Conservation (phyloP, 1,284 basidiomycete species). For the Ganoderma leucocontextum region DNA sequence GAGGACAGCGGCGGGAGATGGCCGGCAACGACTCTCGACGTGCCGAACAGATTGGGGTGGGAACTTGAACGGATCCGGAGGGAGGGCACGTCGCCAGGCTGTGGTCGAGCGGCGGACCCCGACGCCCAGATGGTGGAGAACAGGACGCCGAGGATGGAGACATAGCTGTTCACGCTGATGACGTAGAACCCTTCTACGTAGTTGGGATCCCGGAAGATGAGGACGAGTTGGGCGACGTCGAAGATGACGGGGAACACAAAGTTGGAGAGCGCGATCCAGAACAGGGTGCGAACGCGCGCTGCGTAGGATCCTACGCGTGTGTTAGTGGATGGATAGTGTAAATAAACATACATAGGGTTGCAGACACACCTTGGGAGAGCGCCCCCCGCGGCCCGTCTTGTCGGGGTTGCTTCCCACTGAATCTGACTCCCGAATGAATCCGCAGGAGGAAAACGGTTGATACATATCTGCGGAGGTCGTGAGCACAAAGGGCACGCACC, state of each 20-base stretch:
- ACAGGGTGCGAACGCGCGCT: constrained; percentile 30
- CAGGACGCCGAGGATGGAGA: constrained; percentile 36
- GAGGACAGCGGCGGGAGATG: no score
- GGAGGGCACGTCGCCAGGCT: no score
- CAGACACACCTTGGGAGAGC: background rate
- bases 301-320: background rate
- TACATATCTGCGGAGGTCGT: background rate
- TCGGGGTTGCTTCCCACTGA: background rate
- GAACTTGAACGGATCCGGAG: no score
- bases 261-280: constrained; percentile 43
- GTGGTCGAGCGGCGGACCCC: background rate
- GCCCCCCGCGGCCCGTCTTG: background rate
- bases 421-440: background rate
- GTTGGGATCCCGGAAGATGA: constrained; percentile 22
- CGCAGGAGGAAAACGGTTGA: background rate
- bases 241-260: constrained; percentile 43
- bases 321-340: no score
- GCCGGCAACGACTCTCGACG: no score
- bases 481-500: background rate
- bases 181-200: constrained; percentile 25
- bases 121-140: constrained; percentile 16
- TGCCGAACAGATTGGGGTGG: no score
- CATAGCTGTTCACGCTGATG: constrained; percentile 27
- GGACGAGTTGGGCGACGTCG: constrained; percentile 37
- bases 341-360: no score